Conservation (phyloP, 2,329 filamentous ascomycete genomes). For the Botrytis fabae region DNA sequence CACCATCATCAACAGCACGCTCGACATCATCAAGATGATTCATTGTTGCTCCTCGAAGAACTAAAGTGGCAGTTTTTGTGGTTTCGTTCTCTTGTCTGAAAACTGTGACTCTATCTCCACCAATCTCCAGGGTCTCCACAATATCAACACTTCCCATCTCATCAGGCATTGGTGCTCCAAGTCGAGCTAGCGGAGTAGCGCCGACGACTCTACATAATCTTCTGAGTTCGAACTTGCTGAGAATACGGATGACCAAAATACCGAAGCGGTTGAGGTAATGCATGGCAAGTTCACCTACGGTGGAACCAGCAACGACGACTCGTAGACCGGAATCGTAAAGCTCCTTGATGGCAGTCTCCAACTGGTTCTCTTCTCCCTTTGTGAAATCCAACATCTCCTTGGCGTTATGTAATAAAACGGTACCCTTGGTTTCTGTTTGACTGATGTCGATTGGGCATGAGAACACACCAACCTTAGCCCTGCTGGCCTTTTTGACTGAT, state of each 20-base stretch:
- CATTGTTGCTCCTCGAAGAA: conserved; percentile 92
- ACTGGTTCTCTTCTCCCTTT: conserved; percentile 90
- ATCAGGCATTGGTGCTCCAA: conserved; percentile 98
- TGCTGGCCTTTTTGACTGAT: conserved; percentile 82
- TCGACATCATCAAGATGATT: conserved; percentile 98
- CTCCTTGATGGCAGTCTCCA: conserved; percentile 91
- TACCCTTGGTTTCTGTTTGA: conserved; percentile 98
- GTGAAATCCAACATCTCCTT: conserved; percentile 99
- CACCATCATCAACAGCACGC: conserved; percentile 94
- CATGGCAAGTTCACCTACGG: conserved; percentile 92
- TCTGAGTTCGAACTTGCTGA: conserved; percentile 97
- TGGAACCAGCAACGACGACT: conserved; percentile 87
- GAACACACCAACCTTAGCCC: conserved; percentile 95
- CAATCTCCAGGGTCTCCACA: conserved; percentile 96
- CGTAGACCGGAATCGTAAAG: conserved; percentile 90
- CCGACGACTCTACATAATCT: conserved; percentile 94
- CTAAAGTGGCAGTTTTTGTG: conserved; percentile 90
- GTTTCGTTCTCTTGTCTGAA: conserved; percentile 95
- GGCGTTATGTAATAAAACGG: conserved; percentile 92
- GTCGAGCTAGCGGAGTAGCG: conserved; percentile 89
- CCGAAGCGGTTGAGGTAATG: conserved; percentile 98
- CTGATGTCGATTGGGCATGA: conserved; percentile 93
- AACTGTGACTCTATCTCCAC: conserved; percentile 95
- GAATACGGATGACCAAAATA: conserved; percentile 93
- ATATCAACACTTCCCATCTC: conserved; percentile 96